Evolutionary conservation across 148 eudicot genomes (phyloP).

Genomic region (Beta vulgaris): DNA sequence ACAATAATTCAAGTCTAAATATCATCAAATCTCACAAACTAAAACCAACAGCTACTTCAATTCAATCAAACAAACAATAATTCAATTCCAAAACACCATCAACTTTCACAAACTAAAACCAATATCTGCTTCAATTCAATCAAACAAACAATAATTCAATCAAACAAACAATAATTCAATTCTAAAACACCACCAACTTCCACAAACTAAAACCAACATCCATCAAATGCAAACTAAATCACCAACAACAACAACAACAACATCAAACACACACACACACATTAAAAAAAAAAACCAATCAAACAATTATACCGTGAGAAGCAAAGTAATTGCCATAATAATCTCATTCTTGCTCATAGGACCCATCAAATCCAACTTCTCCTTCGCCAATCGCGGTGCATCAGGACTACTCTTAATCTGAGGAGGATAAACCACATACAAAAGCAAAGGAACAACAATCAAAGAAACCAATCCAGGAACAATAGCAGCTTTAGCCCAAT

Average conservation of each 20-base stretch:
- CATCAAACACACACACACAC: not conserved
- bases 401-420: slow-evolving; percentile 89
- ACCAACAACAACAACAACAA: no score
- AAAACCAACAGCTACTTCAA: no score
- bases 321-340: slow-evolving; percentile 78
- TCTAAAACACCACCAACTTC: not conserved
- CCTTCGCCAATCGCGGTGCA: slow-evolving; percentile 84
- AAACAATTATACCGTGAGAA: slow-evolving; percentile 67
- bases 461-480: slow-evolving; percentile 92
- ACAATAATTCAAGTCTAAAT: no score
- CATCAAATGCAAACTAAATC: not conserved
- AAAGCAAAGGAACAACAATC: slow-evolving; percentile 70
- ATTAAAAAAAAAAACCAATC: not conserved
- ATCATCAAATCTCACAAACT: not conserved
- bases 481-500: slow-evolving; percentile 97
- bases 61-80: no score
- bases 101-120: not conserved
- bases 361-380: slow-evolving; percentile 81
- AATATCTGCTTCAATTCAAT: slow-evolving; percentile 1
- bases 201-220: not conserved
- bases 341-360: slow-evolving; percentile 84
- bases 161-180: not conserved
- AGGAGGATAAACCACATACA: slow-evolving; percentile 86
- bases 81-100: no score
- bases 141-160: not conserved